Evolutionary conservation across 768 basidiomycete genomes (phyloP), one percentile per base, ranked within the genome.

Genomic region (Gloeophyllum trabeum): DNA sequence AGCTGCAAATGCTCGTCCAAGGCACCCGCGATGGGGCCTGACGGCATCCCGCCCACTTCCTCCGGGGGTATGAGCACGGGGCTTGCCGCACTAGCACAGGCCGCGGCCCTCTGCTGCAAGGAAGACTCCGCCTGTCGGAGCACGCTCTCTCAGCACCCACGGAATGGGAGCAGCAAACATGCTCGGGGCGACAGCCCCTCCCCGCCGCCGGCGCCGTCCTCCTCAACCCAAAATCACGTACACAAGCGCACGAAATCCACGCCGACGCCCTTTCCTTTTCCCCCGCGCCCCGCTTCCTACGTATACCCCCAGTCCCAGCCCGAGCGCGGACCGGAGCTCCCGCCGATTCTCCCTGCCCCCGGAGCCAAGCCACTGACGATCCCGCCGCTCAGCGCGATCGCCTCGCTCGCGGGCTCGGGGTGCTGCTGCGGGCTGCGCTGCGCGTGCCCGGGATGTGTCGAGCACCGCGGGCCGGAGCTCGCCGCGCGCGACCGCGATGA

Each of bases 361-460:
- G 20, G 13, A 37, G 7, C 20, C 36, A 40, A 13, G 18, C 47
- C 56, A 20, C 75, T 37, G 10, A 56, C 60, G 12, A 79, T 85
- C 58, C 78, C 80, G 12, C 69, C 81, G 1, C 69, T 81, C 52
- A 75, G 70, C 50, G 61, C 65, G 34, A 67, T 80, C 35, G 61
- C 64, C 18, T 77, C 79, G 4, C 56, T 80, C 10, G 78, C 80
- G 2, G 79, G 75, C 12, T 70, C 81, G 2, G 81, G 79, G 2
- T 87, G 84, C 54, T 81, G 77, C 5, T 86, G 84, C 52, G 82
- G 82, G 23, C 56, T 74, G 34, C 61, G 62, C 30, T 88, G 84
- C 52, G 69, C 69, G 12, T 88, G 84, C 57, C 82, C 82, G 0
- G 82, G 82, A 24, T 88, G 84, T 53, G 55, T 72, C 6, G 69